A percentile compares a stretch with the other conserved stretches of the same genome.
Conservation (phyloP, 441 rosid genomes). For the Eugenia klotzschiana region DNA sequence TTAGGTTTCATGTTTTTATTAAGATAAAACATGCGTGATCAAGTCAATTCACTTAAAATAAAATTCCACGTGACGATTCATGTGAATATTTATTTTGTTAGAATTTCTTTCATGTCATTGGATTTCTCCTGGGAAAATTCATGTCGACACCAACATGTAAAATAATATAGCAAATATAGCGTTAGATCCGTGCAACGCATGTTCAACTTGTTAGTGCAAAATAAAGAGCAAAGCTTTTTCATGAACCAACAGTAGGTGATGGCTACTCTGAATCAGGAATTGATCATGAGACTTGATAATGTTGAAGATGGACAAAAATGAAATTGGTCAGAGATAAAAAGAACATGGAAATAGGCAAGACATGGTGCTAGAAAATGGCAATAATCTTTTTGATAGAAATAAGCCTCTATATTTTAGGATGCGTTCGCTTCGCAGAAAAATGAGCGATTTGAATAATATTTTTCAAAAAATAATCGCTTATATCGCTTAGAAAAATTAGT, state of each 20-base stretch:
- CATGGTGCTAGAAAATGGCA: background rate
- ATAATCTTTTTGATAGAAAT: background rate
- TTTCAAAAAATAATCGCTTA: too few relatives aligned
- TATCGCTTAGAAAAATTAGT: too few relatives aligned
- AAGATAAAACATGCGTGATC: too few relatives aligned
- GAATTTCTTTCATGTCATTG: background rate
- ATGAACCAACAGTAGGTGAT: background rate
- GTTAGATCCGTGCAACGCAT: background rate
- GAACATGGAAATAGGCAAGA: background rate
- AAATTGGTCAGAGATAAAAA: background rate
- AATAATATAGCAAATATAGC: background rate
- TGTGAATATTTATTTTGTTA: background rate
- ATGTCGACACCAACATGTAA: background rate
- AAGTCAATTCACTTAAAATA: too few relatives aligned
- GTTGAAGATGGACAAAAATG: background rate
- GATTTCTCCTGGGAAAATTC: background rate
- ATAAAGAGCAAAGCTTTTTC: background rate
- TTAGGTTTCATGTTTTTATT: too few relatives aligned
- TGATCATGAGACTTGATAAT: background rate
- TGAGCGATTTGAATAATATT: too few relatives aligned
- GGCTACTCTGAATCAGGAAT: background rate
- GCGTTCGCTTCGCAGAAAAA: too few relatives aligned
- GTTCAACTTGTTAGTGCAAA: background rate
- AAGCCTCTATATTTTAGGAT: background rate
- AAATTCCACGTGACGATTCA: background rate